Evolutionary conservation across 108 stramenopile species (phyloP).

Genomic region (Fragilaria crotonensis): DNA sequence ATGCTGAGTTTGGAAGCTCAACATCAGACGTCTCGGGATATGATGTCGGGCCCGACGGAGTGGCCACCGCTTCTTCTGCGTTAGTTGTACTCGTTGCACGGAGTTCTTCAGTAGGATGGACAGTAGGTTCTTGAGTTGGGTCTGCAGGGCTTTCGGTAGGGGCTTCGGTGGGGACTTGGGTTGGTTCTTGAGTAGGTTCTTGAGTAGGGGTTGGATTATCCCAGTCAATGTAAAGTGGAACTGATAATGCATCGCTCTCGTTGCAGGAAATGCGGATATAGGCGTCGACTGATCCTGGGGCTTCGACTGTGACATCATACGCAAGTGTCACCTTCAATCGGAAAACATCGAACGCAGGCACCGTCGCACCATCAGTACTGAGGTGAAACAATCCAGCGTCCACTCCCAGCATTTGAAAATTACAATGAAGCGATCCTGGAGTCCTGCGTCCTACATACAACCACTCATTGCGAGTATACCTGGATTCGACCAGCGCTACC

Average conservation of each 20-base stretch:
- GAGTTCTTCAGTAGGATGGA: no score
- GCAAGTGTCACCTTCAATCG: background rate
- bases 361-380: background rate
- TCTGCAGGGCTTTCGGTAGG: no score
- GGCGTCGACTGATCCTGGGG: background rate
- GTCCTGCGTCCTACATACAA: background rate
- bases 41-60: no score
- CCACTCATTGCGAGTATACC: background rate
- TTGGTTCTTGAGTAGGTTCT: no score
- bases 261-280: background rate
- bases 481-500: background rate
- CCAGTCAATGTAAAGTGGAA: background rate
- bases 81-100: no score
- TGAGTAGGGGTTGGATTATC: no score
- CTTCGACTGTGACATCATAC: background rate
- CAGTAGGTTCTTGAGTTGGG: no score
- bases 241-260: background rate
- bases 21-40: no score
- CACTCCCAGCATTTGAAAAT: background rate
- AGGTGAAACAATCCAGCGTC: background rate
- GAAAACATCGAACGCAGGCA: background rate
- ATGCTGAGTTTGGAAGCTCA: no score
- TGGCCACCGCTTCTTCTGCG: no score
- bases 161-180: no score
- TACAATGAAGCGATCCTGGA: background rate